Conservation (phyloP, 1,139 yeast genomes). For the Trichomonascaceae sp. region DNA sequence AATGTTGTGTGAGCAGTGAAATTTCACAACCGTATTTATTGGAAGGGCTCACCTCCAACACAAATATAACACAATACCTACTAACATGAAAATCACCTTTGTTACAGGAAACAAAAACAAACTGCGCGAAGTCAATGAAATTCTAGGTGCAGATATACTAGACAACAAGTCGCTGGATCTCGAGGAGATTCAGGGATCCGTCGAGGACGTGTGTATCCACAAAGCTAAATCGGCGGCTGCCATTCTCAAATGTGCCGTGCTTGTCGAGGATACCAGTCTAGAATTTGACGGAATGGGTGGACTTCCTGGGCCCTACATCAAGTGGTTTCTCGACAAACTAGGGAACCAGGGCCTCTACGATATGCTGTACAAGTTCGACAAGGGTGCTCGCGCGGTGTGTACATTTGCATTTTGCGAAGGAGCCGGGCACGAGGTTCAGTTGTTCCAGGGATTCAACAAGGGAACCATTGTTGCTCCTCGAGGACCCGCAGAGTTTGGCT, state of each 20-base stretch:
- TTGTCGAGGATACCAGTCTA: constrained; percentile 91
- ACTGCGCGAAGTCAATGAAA: constrained; percentile 67
- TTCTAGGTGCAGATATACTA: constrained; percentile 45
- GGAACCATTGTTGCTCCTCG: constrained; percentile 69
- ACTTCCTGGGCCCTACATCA: constrained; percentile 85
- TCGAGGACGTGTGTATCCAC: constrained; percentile 67
- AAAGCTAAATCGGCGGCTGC: constrained; percentile 72
- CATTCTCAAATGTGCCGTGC: constrained; percentile 43
- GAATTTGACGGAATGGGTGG: constrained; percentile 70
- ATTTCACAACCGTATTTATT: neutral
- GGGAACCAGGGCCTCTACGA: constrained; percentile 55
- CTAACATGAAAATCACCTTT: neutral
- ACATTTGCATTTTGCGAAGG: constrained; percentile 88
- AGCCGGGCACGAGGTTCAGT: constrained; percentile 52
- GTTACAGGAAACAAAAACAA: constrained; percentile 78
- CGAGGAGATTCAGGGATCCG: constrained; percentile 83
- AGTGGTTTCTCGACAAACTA: constrained; percentile 71
- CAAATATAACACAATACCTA: neutral
- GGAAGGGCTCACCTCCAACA: neutral
- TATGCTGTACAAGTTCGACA: constrained; percentile 69
- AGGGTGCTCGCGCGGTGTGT: constrained; percentile 77
- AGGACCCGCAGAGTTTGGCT: constrained; percentile 78
- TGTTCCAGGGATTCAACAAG: constrained; percentile 75
- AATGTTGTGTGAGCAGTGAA: too few species aligned
- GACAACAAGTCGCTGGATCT: constrained; percentile 56